A percentile compares a stretch with the other conserved stretches of the same genome.
These are phyloP conservation scores for Zygnema cylindricum DNA, from an alignment of 139 green algal genomes.

Conservation along the genomic window DNA sequence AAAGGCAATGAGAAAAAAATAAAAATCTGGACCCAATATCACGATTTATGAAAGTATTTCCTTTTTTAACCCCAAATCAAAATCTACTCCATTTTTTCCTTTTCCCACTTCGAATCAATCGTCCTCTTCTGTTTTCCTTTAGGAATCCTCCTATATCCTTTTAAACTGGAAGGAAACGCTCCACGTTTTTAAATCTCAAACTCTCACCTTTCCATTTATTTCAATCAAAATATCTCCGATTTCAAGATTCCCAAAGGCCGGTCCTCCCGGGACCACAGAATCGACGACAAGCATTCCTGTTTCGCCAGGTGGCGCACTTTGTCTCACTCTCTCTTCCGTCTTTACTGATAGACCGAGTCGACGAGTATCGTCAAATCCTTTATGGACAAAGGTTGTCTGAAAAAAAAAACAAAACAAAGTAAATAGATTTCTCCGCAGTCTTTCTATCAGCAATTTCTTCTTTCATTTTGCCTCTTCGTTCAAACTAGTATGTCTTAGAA, in stretches of 20 bases:
- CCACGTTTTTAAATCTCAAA: too few relatives aligned
- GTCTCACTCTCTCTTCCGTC: conserved; percentile 70
- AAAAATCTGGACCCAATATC: too few relatives aligned
- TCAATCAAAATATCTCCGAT: conserved; percentile 84
- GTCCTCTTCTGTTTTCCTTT: too few relatives aligned
- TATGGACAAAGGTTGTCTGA: conserved; percentile 82
- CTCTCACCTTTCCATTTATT: conserved; percentile 65
- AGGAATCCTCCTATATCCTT: too few relatives aligned
- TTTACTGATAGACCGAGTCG: conserved; percentile 79
- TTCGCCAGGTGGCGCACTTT: background rate
- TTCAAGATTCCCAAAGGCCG: conserved; percentile 78
- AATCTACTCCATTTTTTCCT: too few relatives aligned
- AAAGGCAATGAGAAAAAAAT: too few relatives aligned
- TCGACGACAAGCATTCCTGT: conserved; percentile 93
- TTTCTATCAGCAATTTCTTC: too few relatives aligned
- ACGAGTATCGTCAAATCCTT: conserved; percentile 89
- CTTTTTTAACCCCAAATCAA: too few relatives aligned
- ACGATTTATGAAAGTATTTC: too few relatives aligned
- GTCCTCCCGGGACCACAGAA: conserved; percentile 76
- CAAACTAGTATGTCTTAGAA: too few relatives aligned
- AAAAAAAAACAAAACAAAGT: background rate
- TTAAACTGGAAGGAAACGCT: too few relatives aligned
- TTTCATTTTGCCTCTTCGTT: too few relatives aligned
- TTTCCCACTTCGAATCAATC: background rate
- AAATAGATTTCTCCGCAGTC: background rate